A percentile compares a stretch with the other conserved stretches of the same genome.
Conservation (phyloP, 805 yeast genomes). For the Huiozyma sinensis region DNA sequence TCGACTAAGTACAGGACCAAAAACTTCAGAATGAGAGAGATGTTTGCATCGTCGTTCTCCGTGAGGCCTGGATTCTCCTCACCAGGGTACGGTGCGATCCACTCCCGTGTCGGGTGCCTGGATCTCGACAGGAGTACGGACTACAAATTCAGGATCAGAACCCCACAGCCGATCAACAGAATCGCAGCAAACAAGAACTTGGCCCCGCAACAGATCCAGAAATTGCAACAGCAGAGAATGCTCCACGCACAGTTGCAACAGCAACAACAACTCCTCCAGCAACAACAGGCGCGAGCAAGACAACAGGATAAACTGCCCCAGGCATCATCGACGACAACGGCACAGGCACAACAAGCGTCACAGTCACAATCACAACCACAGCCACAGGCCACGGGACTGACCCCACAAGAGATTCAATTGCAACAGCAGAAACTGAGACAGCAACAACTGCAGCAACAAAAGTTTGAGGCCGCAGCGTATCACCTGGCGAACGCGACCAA, state of each 20-base stretch:
- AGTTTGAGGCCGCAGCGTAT: slow-evolving; percentile 26
- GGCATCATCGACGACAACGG: neutral
- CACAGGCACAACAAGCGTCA: slow-evolving; percentile 3
- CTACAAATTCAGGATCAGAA: slow-evolving; percentile 44
- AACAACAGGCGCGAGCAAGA: slow-evolving; percentile 4
- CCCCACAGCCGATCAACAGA: slow-evolving; percentile 32
- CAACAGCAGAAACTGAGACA: slow-evolving; percentile 28
- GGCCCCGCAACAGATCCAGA: slow-evolving; percentile 18
- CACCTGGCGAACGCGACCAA: slow-evolving; percentile 26
- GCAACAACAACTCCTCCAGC: slow-evolving; percentile 8
- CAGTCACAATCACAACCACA: slow-evolving; percentile 7
- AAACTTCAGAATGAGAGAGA: slow-evolving; percentile 82
- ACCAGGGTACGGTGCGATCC: slow-evolving; percentile 45
- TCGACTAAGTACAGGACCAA: slow-evolving; percentile 63
- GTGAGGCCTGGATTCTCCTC: slow-evolving; percentile 34
- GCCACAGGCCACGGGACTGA: slow-evolving; percentile 16
- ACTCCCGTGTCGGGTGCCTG: slow-evolving; percentile 58
- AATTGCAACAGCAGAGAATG: slow-evolving; percentile 19
- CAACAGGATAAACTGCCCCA: neutral
- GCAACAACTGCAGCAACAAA: slow-evolving; percentile 27
- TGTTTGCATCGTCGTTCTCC: slow-evolving; percentile 69
- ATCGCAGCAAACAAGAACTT: slow-evolving; percentile 11
- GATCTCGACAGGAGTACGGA: slow-evolving; percentile 63
- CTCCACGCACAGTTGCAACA: slow-evolving; percentile 11
- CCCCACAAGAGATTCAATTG: slow-evolving; percentile 27